Conservation (phyloP, 352 stramenopile species). For the Elongisporangium undulatum region DNA sequence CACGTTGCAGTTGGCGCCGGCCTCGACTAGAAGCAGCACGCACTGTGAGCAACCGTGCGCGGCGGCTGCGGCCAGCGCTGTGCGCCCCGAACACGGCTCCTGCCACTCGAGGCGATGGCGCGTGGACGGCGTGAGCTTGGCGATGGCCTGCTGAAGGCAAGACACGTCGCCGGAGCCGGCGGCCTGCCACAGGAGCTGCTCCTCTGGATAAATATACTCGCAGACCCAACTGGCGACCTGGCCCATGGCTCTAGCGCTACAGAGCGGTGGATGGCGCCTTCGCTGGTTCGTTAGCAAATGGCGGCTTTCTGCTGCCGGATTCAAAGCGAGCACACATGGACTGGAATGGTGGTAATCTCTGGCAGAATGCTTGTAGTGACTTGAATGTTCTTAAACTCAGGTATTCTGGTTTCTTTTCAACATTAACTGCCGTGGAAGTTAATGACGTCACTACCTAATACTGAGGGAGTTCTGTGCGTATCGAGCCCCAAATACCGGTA, state of each 20-base stretch:
- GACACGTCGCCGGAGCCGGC: slow-evolving; percentile 33
- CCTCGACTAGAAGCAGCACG: slow-evolving; percentile 30
- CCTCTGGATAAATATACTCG: slow-evolving; percentile 47
- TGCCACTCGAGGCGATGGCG: slow-evolving; percentile 51
- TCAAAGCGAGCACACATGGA: neutral
- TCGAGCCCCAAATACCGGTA: too few species aligned
- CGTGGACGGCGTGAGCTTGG: slow-evolving; percentile 30
- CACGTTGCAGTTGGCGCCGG: slow-evolving; percentile 44
- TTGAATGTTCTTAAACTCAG: neutral
- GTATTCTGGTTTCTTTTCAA: neutral
- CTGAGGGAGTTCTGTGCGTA: neutral
- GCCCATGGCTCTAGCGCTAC: slow-evolving; percentile 20
- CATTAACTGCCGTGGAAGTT: too few species aligned
- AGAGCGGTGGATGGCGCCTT: neutral
- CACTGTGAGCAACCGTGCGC: slow-evolving; percentile 40
- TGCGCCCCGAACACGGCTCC: slow-evolving; percentile 37
- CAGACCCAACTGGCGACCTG: slow-evolving; percentile 41
- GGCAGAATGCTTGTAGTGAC: neutral
- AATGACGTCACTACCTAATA: neutral
- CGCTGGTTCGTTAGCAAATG: neutral
- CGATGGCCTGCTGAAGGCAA: slow-evolving; percentile 26
- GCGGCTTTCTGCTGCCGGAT: too few species aligned
- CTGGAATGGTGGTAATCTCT: neutral
- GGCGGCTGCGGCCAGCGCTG: slow-evolving; percentile 38
- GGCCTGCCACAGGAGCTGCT: slow-evolving; percentile 51